Conservation (phyloP, 2,329 filamentous ascomycete genomes). For the Trichoderma polysporum region DNA sequence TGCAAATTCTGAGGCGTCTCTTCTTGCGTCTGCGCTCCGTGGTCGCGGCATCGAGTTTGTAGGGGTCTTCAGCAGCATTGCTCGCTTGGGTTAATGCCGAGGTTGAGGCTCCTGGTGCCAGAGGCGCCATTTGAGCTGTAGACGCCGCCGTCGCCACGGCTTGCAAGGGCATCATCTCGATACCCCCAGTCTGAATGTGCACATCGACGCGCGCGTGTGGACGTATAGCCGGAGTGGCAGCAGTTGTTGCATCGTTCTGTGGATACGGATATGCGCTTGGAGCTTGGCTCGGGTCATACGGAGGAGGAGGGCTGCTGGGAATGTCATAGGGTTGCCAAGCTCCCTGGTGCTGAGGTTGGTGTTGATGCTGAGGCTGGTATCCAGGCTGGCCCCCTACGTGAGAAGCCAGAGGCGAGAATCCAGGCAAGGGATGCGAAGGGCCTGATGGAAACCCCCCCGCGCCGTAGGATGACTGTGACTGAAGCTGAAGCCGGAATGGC, state of each 20-base stretch:
- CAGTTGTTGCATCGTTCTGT: constrained; percentile 10
- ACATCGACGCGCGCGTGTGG: neutral
- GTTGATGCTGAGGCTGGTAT: constrained; percentile 2
- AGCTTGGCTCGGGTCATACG: constrained; percentile 30
- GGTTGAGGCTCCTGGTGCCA: constrained; percentile 19
- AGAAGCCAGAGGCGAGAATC: neutral
- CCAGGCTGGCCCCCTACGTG: neutral
- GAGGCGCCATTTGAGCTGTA: neutral
- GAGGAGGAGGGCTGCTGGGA: constrained; percentile 30
- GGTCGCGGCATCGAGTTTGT: constrained; percentile 29
- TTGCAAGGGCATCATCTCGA: constrained; percentile 17
- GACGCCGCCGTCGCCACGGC: neutral
- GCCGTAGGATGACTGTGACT: neutral
- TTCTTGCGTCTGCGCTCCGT: constrained; percentile 26
- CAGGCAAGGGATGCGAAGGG: neutral
- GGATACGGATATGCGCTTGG: constrained; percentile 27
- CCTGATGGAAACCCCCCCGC: neutral
- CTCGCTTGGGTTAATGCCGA: constrained; percentile 18
- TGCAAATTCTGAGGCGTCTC: constrained; percentile 25
- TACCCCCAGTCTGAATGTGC: neutral
- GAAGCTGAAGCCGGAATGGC: constrained; percentile 26
- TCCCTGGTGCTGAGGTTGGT: constrained; percentile 4
- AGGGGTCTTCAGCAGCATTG: constrained; percentile 11
- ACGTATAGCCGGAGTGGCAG: neutral
- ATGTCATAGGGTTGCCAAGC: constrained; percentile 17